A percentile compares a stretch with the other conserved stretches of the same genome.
Conservation (phyloP, 352 stramenopile species). For the Pythium pyrilobum region DNA sequence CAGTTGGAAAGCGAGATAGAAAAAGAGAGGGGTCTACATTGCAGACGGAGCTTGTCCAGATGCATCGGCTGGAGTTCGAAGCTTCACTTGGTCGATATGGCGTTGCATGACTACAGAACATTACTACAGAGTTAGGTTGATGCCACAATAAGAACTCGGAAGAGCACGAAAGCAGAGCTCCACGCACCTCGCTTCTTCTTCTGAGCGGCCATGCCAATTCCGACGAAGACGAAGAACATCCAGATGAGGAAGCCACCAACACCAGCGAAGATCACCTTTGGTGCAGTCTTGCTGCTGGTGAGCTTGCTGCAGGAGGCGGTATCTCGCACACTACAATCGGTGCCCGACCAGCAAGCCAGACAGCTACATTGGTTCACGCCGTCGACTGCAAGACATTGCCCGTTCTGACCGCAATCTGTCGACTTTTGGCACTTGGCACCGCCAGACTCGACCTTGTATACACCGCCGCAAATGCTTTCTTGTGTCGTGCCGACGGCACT, state of each 20-base stretch:
- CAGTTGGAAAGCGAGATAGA: neutral
- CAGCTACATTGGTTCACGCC: slow-evolving; percentile 69
- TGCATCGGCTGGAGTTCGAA: slow-evolving; percentile 30
- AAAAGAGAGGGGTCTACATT: slow-evolving; percentile 7
- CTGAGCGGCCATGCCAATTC: slow-evolving; percentile 53
- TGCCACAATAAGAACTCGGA: neutral
- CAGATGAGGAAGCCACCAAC: slow-evolving; percentile 63
- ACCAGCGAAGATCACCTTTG: slow-evolving; percentile 68
- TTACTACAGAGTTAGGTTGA: neutral
- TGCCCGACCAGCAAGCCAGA: slow-evolving; percentile 73
- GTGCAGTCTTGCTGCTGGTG: slow-evolving; percentile 47
- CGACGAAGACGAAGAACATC: slow-evolving; percentile 76
- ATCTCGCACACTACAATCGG: slow-evolving; percentile 73
- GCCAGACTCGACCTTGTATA: slow-evolving; percentile 54
- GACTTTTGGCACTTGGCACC: slow-evolving; percentile 60
- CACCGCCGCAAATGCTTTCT: slow-evolving; percentile 63
- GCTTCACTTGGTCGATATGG: slow-evolving; percentile 55
- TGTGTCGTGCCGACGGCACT: slow-evolving; percentile 56
- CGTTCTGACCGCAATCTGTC: slow-evolving; percentile 64
- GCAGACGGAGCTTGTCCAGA: slow-evolving; percentile 27
- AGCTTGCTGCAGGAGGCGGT: slow-evolving; percentile 60
- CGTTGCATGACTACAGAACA: slow-evolving; percentile 48
- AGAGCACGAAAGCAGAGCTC: neutral
- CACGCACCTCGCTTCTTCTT: slow-evolving; percentile 69
- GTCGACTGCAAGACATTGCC: slow-evolving; percentile 60